Percentiles rank a stretch among this genome's conserved stretches.
phyloP scores from a whole-genome alignment of 208 protist species.

The Naegleria gruberi region DNA sequence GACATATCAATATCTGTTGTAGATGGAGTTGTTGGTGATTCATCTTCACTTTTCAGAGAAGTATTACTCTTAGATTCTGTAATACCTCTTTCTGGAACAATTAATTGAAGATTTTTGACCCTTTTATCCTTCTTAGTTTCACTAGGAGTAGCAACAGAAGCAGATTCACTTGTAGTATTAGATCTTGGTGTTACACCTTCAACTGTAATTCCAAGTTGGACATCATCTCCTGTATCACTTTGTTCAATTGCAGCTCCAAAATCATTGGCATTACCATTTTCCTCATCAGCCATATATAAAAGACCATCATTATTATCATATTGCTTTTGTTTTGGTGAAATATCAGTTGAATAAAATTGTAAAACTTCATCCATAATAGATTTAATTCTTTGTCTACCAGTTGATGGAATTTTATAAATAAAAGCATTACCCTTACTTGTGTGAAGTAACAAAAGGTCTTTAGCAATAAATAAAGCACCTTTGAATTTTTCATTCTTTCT shows the following conservation, averaged over 20 bases:
- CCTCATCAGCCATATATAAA: background rate
- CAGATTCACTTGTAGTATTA: background rate
- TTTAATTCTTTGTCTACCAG: background rate
- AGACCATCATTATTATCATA: background rate
- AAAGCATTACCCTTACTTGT: background rate
- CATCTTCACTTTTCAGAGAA: background rate
- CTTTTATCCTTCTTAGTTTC: background rate
- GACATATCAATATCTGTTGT: background rate
- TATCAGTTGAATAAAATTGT: background rate
- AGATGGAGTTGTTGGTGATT: background rate
- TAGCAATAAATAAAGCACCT: background rate
- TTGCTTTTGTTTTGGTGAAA: background rate
- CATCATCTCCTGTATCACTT: background rate
- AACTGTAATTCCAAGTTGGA: no score
- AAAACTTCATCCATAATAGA: background rate
- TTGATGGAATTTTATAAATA: background rate
- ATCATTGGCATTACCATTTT: background rate
- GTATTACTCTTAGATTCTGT: background rate
- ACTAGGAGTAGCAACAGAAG: no score
- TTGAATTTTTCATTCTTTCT: background rate
- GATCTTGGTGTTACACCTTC: background rate
- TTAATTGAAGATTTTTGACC: conserved; percentile 1
- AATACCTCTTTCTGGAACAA: background rate
- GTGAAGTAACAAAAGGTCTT: background rate
- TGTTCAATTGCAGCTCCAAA: background rate